Evolutionary conservation across 2,329 filamentous ascomycete species (phyloP).

Genomic region (Cladosporium sphaerospermum): DNA sequence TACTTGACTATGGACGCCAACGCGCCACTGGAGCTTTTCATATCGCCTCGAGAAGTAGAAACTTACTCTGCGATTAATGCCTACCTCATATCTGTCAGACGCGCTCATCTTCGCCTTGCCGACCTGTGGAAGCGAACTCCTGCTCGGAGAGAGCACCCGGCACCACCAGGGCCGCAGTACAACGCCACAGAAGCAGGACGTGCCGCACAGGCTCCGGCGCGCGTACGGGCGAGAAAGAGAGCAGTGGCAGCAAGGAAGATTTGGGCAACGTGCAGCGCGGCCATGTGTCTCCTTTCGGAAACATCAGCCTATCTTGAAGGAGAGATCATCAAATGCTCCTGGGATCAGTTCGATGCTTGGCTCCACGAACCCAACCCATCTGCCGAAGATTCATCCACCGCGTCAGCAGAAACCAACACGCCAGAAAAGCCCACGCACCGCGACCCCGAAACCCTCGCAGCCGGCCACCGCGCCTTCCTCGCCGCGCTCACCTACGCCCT

Average conservation of each 20-base stretch:
- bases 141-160: constrained; percentile 69
- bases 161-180: constrained; percentile 59
- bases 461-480: constrained; percentile 73
- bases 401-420: neutral
- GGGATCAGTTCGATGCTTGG: constrained; percentile 74
- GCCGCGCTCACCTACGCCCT: constrained; percentile 59
- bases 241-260: constrained; percentile 66
- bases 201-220: constrained; percentile 54
- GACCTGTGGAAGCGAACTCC: constrained; percentile 81
- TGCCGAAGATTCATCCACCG: neutral
- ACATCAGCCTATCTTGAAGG: constrained; percentile 84
- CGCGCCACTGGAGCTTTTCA: constrained; percentile 80
- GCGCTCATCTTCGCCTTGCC: constrained; percentile 77
- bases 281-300: constrained; percentile 83
- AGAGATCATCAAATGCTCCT: constrained; percentile 76
- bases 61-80: constrained; percentile 80
- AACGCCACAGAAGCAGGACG: constrained; percentile 57
- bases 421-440: constrained; percentile 40
- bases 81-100: constrained; percentile 78
- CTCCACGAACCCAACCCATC: constrained; percentile 18
- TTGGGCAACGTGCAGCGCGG: constrained; percentile 84
- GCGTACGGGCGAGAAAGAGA: constrained; percentile 58
- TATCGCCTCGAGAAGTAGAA: constrained; percentile 67
- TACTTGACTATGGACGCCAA: constrained; percentile 64
- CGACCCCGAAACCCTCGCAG: constrained; percentile 78